A percentile compares a stretch with the other conserved stretches of the same genome.
Evolutionary conservation across 2,329 filamentous ascomycete genomes (phyloP).

Genomic region (Xylariomycetidae sp.): DNA sequence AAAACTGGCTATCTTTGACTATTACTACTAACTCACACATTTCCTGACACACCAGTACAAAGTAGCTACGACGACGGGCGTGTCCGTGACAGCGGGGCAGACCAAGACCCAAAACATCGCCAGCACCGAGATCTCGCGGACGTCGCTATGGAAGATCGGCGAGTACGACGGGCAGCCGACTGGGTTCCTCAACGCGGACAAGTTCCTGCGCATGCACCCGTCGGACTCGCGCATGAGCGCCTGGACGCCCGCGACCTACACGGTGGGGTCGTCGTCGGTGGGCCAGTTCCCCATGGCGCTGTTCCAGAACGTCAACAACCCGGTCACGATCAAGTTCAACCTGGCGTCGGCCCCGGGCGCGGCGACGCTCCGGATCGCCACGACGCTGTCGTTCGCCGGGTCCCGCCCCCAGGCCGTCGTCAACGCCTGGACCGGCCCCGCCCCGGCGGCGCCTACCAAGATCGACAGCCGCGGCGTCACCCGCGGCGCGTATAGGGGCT

Average conservation of each 20-base stretch:
- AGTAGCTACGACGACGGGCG: conserved; percentile 41
- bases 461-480: conserved; percentile 63
- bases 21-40: no score
- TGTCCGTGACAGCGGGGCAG: conserved; percentile 47
- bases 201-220: conserved; percentile 65
- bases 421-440: conserved; percentile 46
- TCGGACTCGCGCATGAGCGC: conserved; percentile 58
- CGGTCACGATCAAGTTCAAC: conserved; percentile 57
- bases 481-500: conserved; percentile 59
- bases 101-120: conserved; percentile 47
- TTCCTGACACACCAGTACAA: conserved; percentile 48
- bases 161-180: conserved; percentile 60
- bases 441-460: conserved; percentile 52
- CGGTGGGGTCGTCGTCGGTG: conserved; percentile 48
- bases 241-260: conserved; percentile 59
- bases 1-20: no score
- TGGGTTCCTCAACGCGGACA: conserved; percentile 63
- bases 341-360: conserved; percentile 46
- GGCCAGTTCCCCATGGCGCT: conserved; percentile 62
- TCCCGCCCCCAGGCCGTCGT: conserved; percentile 53
- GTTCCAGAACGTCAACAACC: conserved; percentile 56
- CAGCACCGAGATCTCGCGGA: conserved; percentile 36
- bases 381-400: conserved; percentile 58
- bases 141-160: conserved; percentile 59
- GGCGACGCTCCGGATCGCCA: conserved; percentile 59